Base-by-base conservation (phyloP, 805 yeast species). In the Saturnispora galanensis region DNA sequence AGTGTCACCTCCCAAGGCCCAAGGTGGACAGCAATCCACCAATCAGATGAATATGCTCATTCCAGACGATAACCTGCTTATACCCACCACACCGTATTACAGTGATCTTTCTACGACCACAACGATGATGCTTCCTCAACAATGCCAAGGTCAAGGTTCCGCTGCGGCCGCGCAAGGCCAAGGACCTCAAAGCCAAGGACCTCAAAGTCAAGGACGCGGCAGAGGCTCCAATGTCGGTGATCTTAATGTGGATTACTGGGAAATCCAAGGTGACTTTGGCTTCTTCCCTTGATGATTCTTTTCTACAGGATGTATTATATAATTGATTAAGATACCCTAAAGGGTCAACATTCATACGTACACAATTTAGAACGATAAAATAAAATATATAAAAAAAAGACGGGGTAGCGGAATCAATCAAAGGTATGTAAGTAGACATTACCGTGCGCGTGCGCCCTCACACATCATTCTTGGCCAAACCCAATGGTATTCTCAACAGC, bases 401-500 rank as follows among this genome's bases (percentile, higher is more conserved):
- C 28, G 13, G 17, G 5, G 28, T 12, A 41, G 28, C 12, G 29
- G 17, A 34, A 26, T 31, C n/a, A 39, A 32, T 32, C 26, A 17
- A 39, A 21, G 37, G 18, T 30, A 40, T 11, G 18, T 18, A 15
- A 21, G 32, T 13, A 18, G 31, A 21, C 6, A 40, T 31, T 17
- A 32, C 21, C 32, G 18, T 10, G 10, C 5, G 11, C 4, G 26
- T 10, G 26, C n/a, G 26, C 29, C 18, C 26, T 18, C 12, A 35
- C 28, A 35, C 26, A 40, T 42, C 69, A 90, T 72, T 93, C 98
- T 69, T 93, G 97, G 48, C 98, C 98, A 62, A 93, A 93, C 40
- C 99, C 99, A 62, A 93, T 93, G 12, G 99, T 93, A 68, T 93
- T 97, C 65, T 93, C 99, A 34, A 93, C 97, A 29, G 99, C 99